These are phyloP conservation scores for Zelonia costaricensis DNA, from an alignment of 208 protist genomes.

Conservation along the genomic window DNA sequence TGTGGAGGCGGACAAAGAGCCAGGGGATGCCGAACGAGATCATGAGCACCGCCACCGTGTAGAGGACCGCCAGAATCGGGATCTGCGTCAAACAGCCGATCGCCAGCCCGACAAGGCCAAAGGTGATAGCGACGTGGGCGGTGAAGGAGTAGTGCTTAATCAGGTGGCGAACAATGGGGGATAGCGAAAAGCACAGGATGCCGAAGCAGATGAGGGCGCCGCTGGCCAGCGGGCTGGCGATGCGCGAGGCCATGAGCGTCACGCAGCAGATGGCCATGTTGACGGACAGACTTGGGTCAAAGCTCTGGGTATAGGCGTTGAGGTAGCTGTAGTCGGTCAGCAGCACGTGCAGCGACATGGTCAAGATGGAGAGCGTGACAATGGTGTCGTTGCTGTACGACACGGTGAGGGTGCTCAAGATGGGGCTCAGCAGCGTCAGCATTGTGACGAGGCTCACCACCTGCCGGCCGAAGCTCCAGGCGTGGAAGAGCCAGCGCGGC, in stretches of 20 bases:
- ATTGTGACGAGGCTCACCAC: conserved; percentile 56
- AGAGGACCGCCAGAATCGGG: conserved; percentile 61
- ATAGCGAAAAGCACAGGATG: conserved; percentile 83
- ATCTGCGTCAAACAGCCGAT: conserved; percentile 59
- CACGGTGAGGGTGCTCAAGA: conserved; percentile 82
- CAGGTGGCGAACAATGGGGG: conserved; percentile 73
- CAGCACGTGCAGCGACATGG: conserved; percentile 80
- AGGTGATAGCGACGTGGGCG: conserved; percentile 70
- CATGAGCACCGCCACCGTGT: conserved; percentile 41
- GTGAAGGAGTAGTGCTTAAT: conserved; percentile 58
- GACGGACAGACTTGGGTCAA: conserved; percentile 66
- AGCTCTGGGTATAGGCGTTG: conserved; percentile 70
- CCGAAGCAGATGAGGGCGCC: conserved; percentile 84
- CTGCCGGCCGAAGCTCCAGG: conserved; percentile 50
- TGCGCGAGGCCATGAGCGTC: conserved; percentile 86
- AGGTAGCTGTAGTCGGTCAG: conserved; percentile 88
- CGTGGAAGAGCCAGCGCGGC: conserved; percentile 35
- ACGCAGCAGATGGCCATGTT: conserved; percentile 86
- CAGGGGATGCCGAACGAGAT: conserved; percentile 81
- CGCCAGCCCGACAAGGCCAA: conserved; percentile 55
- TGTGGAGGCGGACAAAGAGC: conserved; percentile 79
- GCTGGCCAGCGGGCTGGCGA: conserved; percentile 59
- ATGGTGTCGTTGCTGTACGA: conserved; percentile 92
- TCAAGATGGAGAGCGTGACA: conserved; percentile 75
- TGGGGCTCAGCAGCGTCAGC: conserved; percentile 75